phyloP scores from a whole-genome alignment of 228 moss, liverwort and hornwort genomes.

The Sphagnum fallax region DNA sequence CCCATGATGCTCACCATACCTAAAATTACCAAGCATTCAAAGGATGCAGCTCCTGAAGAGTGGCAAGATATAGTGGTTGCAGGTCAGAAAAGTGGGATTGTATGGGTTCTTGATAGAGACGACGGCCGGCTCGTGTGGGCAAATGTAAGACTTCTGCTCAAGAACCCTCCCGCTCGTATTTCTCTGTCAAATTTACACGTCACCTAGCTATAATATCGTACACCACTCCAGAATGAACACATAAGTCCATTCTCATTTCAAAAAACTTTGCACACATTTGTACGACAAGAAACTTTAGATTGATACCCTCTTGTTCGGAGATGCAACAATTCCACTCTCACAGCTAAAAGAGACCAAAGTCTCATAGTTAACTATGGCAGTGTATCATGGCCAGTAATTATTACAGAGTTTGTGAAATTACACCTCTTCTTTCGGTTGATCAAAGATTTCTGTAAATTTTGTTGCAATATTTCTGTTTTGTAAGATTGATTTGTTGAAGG shows the following conservation, averaged over 20 bases:
- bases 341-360: too few relatives aligned
- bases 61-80: conserved; percentile 22
- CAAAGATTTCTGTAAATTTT: too few relatives aligned
- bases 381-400: too few relatives aligned
- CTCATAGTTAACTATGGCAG: too few relatives aligned
- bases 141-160: conserved; percentile 15
- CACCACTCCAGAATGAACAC: not conserved
- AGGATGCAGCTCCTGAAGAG: not conserved
- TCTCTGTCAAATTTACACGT: not conserved
- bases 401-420: too few relatives aligned
- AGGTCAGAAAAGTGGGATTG: conserved; percentile 40
- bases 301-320: too few relatives aligned
- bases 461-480: too few relatives aligned
- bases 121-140: conserved; percentile 27
- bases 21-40: not conserved
- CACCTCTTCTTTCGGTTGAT: too few relatives aligned
- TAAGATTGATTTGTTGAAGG: too few relatives aligned
- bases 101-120: conserved; percentile 36
- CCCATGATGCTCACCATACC: conserved; percentile 28
- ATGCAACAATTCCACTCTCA: too few relatives aligned
- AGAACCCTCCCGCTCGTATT: not conserved
- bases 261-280: not conserved
- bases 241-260: not conserved
- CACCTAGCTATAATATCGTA: not conserved
- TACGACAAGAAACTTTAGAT: too few relatives aligned